Evolutionary conservation across 768 basidiomycete genomes (phyloP), one percentile per base, ranked within the genome.

Genomic region (Clavaria fumosa): DNA sequence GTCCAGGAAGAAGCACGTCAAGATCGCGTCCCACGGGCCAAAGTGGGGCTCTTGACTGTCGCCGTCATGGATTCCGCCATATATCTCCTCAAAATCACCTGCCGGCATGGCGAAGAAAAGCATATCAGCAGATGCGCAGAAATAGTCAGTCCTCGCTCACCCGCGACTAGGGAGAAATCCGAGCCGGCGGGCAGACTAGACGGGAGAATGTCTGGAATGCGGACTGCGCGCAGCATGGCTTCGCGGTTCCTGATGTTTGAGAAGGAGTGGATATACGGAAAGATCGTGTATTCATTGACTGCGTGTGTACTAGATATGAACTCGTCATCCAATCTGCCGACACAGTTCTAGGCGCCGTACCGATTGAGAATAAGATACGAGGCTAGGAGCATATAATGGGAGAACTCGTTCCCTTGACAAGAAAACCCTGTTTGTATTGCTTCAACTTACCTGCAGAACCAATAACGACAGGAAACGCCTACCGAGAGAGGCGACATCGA

Each of bases 1-100:
- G 51, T 99, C 91, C 35, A 97, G 78, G 63, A 96, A 97, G 67
- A 96, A 97, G 53, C 89, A 96, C 1, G 90, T 96, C 45, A 95
- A 55, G 5, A 97, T 69, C 0, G 82, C 83, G 45, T 93, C 76
- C 88, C 88, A 97, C 46, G 72, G 56, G 9, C 80, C 85, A 2
- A 69, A 60, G 35, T 88, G 83, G 3, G 78, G 73, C 4, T 37
- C 32, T 28, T 14, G 9, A 14, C 26, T 10, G 21, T 63, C 58
- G 7, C 67, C 62, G 21, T 67, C 58, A 27, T 61, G 57, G 7
- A 69, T 63, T 11, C 59, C 58, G 0, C 83, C 84, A 50, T 93
- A 96, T 12, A 93, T 76, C 48, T 91, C 90, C 49, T 89, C 84
- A 49, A 93, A 95, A 49, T 96, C 90, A 22, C 89, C 88, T 72